Base-by-base conservation (phyloP, 164 flowering plant species). In the Amborella trichopoda region DNA sequence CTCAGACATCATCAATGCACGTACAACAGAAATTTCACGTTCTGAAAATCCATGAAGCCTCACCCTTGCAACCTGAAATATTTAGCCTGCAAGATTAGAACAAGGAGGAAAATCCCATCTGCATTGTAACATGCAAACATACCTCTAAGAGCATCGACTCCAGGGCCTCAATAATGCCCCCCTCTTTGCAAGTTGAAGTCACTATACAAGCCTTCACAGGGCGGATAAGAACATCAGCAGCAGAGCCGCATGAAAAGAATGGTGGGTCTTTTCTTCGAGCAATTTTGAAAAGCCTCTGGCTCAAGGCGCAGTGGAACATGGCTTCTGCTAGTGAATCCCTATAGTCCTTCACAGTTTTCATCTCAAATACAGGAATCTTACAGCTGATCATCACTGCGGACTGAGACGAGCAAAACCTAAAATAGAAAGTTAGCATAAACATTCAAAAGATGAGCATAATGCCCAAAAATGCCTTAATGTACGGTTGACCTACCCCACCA, bases 111-210 rank as follows among this genome's bases (percentile, higher is more conserved):
- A 37, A 21, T 10, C 40, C 13, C 10, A 6, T 6, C n/a, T n/a
- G n/a, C n/a, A 21, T 37, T 8, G n/a, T 10, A 34, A 23, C 8
- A 47, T 40, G 19, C 30, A 66, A 28, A 20, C 46, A 51, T 37
- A 84, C 95, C 94, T 90, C 98, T 49, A 64, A 57, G 13, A 90
- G 77, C 88, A 90, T 80, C 20, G 95, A 86, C 60, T 86, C 88
- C 25, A 90, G 58, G 50, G 98, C 88, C 51, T 72, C 79, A 41
- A 80, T 20, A 41, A 83, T 79, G 26, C 95, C 89, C 54, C 65
- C 74, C 65, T 83, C 91, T 70, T 81, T 90, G 68, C 98, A 90
- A 34, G 89, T 71, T 54, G 95, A 69, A 49, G 86, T 74, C 71
- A 90, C 77, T 45, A 83, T 81, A 50, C 73, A 78, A 46, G 91